phyloP scores from a whole-genome alignment of 208 protist genomes.

The Wallacemonas collosoma region DNA sequence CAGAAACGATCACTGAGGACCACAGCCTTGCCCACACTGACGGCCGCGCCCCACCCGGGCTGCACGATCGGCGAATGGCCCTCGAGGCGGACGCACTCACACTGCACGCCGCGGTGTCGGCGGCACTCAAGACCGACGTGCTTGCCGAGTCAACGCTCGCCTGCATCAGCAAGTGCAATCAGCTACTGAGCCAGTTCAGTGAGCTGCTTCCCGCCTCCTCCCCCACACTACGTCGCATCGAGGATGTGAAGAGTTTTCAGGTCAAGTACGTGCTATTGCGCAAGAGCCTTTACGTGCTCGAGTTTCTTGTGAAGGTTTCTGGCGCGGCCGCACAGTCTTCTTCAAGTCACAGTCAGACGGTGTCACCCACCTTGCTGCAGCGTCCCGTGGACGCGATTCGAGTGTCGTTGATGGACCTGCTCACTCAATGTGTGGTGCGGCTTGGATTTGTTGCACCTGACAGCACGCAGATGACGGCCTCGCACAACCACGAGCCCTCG shows the following conservation, averaged over 20 bases:
- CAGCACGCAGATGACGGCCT: too few species aligned
- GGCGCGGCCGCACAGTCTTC: background rate
- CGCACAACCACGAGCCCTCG: background rate
- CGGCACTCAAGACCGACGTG: conserved; percentile 3
- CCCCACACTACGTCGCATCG: conserved; percentile 1
- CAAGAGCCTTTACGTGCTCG: conserved; percentile 29
- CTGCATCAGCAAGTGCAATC: conserved; percentile 29
- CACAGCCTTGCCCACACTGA: too few species aligned
- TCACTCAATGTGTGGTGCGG: conserved; percentile 24
- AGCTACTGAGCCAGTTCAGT: conserved; percentile 28
- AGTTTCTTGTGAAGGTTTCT: conserved; percentile 19
- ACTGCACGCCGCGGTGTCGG: conserved; percentile 10
- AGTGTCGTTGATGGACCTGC: conserved; percentile 20
- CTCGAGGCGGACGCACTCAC: conserved; percentile 6
- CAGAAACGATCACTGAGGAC: too few species aligned
- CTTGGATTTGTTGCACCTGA: background rate
- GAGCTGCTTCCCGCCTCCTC: conserved; percentile 13
- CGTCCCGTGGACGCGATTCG: background rate
- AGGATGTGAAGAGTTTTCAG: conserved; percentile 20
- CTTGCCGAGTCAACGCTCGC: conserved; percentile 6
- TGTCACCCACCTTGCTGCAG: background rate
- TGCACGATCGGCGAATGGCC: background rate
- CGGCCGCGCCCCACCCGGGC: background rate
- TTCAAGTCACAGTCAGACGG: background rate
- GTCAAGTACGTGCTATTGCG: conserved; percentile 25